phyloP scores from a whole-genome alignment of 116 monocot species.

The Cymodocea nodosa region DNA sequence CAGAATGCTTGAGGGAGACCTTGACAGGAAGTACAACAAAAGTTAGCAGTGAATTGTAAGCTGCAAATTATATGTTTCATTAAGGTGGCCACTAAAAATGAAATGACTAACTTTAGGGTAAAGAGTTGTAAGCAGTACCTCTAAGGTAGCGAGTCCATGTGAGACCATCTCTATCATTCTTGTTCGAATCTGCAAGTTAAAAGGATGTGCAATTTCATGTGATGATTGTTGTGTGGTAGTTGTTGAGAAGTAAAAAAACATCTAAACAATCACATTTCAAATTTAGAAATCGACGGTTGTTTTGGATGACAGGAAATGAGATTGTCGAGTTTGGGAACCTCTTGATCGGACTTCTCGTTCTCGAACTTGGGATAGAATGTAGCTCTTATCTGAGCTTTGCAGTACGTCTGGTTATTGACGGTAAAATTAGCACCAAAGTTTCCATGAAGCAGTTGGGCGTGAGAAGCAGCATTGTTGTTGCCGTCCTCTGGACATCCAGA shows the following conservation, averaged over 20 bases:
- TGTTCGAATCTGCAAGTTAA: slow-evolving; percentile 45
- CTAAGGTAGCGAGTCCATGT: slow-evolving; percentile 61
- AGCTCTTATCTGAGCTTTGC: slow-evolving; percentile 68
- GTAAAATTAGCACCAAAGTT: slow-evolving; percentile 44
- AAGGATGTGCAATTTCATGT: background rate
- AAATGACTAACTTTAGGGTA: too few relatives aligned
- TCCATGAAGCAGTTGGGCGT: slow-evolving; percentile 31
- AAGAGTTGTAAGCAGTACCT: slow-evolving; percentile 32
- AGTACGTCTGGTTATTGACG: slow-evolving; percentile 52
- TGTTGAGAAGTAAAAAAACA: background rate
- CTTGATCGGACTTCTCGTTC: slow-evolving; percentile 98
- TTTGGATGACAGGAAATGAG: background rate
- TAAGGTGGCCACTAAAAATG: background rate
- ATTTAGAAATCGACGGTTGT: too few relatives aligned
- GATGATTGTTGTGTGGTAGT: too few relatives aligned
- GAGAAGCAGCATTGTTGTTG: background rate
- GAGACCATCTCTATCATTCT: slow-evolving; percentile 99
- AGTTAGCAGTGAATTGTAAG: background rate
- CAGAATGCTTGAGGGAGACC: slow-evolving; percentile 98
- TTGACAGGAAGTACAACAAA: slow-evolving; percentile 14
- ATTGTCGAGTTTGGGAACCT: slow-evolving; percentile 23
- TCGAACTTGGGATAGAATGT: slow-evolving; percentile 97
- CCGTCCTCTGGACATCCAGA: background rate
- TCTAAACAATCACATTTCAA: too few relatives aligned
- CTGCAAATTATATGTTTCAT: background rate